phyloP scores from a whole-genome alignment of 176 grass and related monocot species.

The Phoenix roebelenii region DNA sequence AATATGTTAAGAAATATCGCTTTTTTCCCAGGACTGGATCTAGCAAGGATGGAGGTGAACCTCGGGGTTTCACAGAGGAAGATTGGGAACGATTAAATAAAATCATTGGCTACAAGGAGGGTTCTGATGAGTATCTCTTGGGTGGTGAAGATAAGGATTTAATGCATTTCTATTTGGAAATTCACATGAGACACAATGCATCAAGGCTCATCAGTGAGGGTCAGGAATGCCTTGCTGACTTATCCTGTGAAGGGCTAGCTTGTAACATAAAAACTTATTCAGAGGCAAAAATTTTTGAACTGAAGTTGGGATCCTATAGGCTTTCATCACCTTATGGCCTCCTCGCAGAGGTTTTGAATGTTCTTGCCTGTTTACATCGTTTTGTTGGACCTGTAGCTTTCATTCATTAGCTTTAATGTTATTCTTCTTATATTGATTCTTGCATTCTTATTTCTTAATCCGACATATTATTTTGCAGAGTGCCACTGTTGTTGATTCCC shows the following conservation, averaged over 20 bases:
- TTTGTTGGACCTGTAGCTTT: no score
- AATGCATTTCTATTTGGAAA: constrained; percentile 82
- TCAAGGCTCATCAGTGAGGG: constrained; percentile 61
- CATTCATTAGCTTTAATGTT: background rate
- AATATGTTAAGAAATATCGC: no score
- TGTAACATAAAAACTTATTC: constrained; percentile 91
- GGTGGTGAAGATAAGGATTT: constrained; percentile 69
- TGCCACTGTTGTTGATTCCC: constrained; percentile 60
- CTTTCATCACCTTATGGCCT: constrained; percentile 85
- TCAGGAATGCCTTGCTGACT: constrained; percentile 69
- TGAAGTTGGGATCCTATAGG: constrained; percentile 85
- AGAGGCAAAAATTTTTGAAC: constrained; percentile 83
- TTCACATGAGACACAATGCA: constrained; percentile 94
- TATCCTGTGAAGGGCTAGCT: constrained; percentile 76
- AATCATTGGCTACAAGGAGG: constrained; percentile 96
- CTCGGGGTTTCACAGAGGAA: constrained; percentile 76
- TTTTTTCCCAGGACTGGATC: constrained; percentile 42
- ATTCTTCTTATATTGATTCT: constrained; percentile 11
- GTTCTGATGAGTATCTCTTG: constrained; percentile 53
- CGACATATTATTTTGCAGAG: constrained; percentile 32
- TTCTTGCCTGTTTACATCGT: background rate
- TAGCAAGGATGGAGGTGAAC: constrained; percentile 61
- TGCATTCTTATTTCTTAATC: background rate
- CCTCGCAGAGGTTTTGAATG: constrained; percentile 82
- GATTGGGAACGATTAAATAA: constrained; percentile 86